Conservation (phyloP, 371 early-diverging fungal genomes). For the Syncephalastrum monosporum region DNA sequence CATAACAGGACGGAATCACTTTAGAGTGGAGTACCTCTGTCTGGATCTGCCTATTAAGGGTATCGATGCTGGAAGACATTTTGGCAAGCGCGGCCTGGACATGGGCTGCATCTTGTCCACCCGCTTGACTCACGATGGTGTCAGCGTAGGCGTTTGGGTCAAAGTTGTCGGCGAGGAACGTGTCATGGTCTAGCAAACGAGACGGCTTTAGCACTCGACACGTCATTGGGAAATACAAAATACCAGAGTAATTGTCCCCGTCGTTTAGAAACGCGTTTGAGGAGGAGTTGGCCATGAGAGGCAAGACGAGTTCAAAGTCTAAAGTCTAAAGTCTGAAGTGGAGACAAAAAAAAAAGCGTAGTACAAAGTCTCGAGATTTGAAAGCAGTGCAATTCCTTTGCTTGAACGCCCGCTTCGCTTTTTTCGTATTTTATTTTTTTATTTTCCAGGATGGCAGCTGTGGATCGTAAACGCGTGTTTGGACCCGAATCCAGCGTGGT, state of each 20-base stretch:
- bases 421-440: not conserved
- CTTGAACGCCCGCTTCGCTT: no score
- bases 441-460: conserved; percentile 8
- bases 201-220: not conserved
- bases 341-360: not conserved
- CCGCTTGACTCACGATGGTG: conserved; percentile 51
- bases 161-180: conserved; percentile 58
- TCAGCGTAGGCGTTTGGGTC: conserved; percentile 61
- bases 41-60: conserved; percentile 74
- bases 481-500: conserved; percentile 75
- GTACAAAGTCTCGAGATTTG: not conserved
- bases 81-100: conserved; percentile 68
- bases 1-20: not conserved
- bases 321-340: not conserved
- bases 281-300: no score
- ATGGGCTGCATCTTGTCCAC: conserved; percentile 52
- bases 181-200: conserved; percentile 50
- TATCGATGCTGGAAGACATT: conserved; percentile 72
- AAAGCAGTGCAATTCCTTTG: no score
- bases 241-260: conserved; percentile 24
- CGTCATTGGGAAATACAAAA: not conserved
- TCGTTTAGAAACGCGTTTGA: not conserved
- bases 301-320: not conserved
- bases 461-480: conserved; percentile 77
- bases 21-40: conserved; percentile 55